Percentiles rank a stretch among this genome's conserved stretches.
Evolutionary conservation across 352 stramenopile genomes (phyloP).

Genomic region (Phytophthora pseudosyringae): DNA sequence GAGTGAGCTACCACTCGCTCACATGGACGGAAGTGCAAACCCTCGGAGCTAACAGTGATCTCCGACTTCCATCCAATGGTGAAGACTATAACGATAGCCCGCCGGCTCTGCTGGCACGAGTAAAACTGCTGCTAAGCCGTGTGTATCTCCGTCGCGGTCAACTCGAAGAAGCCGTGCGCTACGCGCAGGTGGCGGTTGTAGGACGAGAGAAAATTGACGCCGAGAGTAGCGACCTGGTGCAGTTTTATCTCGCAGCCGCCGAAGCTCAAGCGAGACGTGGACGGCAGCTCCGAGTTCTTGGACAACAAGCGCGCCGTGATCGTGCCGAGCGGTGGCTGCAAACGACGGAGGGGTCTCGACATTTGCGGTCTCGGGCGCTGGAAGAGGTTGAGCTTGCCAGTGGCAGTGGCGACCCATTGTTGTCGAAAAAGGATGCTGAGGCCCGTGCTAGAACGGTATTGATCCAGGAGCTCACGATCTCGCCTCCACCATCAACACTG

Average conservation of each 20-base stretch:
- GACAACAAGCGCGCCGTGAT: constrained; percentile 54
- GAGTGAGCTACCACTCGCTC: constrained; percentile 35
- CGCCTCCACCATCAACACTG: constrained; percentile 22
- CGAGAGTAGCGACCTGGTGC: constrained; percentile 40
- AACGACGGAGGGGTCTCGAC: constrained; percentile 50
- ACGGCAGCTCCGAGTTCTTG: constrained; percentile 53
- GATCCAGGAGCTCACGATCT: constrained; percentile 46
- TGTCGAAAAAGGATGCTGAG: constrained; percentile 68
- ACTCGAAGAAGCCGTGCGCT: constrained; percentile 59
- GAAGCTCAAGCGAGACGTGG: constrained; percentile 60
- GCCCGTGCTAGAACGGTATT: constrained; percentile 39
- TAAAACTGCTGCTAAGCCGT: constrained; percentile 60
- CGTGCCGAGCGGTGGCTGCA: constrained; percentile 58
- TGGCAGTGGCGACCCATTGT: constrained; percentile 25
- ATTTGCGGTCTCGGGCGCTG: constrained; percentile 50
- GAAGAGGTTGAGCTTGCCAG: constrained; percentile 36
- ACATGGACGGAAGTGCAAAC: constrained; percentile 34
- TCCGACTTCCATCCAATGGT: constrained; percentile 26
- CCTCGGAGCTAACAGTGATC: constrained; percentile 12
- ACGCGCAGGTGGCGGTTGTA: constrained; percentile 52
- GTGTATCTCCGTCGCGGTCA: constrained; percentile 62
- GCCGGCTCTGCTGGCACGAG: constrained; percentile 39
- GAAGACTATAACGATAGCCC: constrained; percentile 26
- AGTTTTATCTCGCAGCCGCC: constrained; percentile 61
- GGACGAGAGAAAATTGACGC: constrained; percentile 49